These are phyloP conservation scores for Fragosphaeria purpurea DNA, from an alignment of 2,329 filamentous ascomycete species.

Conservation along the genomic window DNA sequence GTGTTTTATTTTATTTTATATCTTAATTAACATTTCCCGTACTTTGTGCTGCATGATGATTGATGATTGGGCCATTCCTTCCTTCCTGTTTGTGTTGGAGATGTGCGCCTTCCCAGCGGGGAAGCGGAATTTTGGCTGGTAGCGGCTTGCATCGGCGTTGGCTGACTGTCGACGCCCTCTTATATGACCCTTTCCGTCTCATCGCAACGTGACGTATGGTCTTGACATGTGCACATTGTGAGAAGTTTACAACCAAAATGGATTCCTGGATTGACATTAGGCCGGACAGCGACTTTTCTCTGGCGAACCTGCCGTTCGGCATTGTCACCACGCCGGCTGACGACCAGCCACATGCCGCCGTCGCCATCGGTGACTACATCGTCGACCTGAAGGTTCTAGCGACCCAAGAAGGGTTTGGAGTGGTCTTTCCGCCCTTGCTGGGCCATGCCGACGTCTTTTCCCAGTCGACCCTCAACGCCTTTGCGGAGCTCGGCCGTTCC, in stretches of 20 bases:
- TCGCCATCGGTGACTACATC: constrained; percentile 59
- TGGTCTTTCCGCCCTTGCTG: constrained; percentile 16
- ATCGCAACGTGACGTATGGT: neutral
- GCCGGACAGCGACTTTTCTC: constrained; percentile 54
- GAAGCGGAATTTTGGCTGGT: neutral
- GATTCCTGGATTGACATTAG: constrained; percentile 5
- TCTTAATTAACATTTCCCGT: too few relatives aligned
- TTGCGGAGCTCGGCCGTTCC: constrained; percentile 60
- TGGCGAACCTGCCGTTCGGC: constrained; percentile 68
- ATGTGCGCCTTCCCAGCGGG: neutral
- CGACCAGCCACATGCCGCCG: constrained; percentile 41
- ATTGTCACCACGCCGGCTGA: constrained; percentile 49
- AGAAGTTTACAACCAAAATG: neutral
- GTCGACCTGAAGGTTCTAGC: constrained; percentile 57
- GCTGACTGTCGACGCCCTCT: neutral
- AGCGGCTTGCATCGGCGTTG: neutral
- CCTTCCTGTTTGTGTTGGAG: too few relatives aligned
- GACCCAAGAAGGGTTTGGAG: constrained; percentile 43
- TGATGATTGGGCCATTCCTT: too few relatives aligned
- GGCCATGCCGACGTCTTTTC: constrained; percentile 15
- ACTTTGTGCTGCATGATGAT: too few relatives aligned
- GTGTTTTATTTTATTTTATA: too few relatives aligned
- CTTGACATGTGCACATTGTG: too few relatives aligned
- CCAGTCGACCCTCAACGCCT: constrained; percentile 33
- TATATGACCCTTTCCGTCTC: too few relatives aligned